phyloP scores from a whole-genome alignment of 1,284 basidiomycete genomes.

The Lentinus polychrous region DNA sequence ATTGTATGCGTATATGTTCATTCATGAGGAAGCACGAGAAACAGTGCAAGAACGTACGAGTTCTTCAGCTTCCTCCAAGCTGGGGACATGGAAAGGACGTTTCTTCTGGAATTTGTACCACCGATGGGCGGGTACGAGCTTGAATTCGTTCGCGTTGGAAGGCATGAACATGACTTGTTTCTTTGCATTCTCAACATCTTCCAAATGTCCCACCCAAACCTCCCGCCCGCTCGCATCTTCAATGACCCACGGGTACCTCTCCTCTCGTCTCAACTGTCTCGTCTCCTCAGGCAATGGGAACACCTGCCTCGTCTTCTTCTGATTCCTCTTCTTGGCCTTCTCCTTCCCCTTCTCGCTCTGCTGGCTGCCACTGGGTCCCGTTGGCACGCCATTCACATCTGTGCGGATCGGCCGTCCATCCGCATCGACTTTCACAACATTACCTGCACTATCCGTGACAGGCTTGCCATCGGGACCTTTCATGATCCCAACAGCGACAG shows the following conservation, averaged over 20 bases:
- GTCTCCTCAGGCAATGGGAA: constrained; percentile 43
- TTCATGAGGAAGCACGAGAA: neutral
- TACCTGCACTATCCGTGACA: constrained; percentile 67
- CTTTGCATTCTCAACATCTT: constrained; percentile 58
- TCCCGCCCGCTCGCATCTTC: constrained; percentile 67
- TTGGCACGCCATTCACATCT: constrained; percentile 11
- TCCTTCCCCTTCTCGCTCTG: constrained; percentile 31
- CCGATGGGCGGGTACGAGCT: constrained; percentile 78
- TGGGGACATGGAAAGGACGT: constrained; percentile 63
- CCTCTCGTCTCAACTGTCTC: constrained; percentile 62
- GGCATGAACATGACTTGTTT: constrained; percentile 53
- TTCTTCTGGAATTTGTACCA: constrained; percentile 91
- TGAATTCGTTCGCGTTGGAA: constrained; percentile 67
- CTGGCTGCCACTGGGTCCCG: constrained; percentile 15
- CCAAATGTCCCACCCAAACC: constrained; percentile 75
- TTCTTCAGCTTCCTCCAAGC: constrained; percentile 64
- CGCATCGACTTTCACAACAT: constrained; percentile 72
- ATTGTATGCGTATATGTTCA: neutral
- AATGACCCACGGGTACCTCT: constrained; percentile 85
- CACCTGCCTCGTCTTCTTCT: constrained; percentile 83
- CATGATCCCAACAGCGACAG: constrained; percentile 58
- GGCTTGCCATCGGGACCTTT: constrained; percentile 72
- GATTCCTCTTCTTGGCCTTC: constrained; percentile 67
- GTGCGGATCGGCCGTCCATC: constrained; percentile 65
- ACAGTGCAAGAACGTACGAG: constrained; percentile 48